Conservation (phyloP, 208 protist genomes). For the Vickermania spadyakhi region DNA sequence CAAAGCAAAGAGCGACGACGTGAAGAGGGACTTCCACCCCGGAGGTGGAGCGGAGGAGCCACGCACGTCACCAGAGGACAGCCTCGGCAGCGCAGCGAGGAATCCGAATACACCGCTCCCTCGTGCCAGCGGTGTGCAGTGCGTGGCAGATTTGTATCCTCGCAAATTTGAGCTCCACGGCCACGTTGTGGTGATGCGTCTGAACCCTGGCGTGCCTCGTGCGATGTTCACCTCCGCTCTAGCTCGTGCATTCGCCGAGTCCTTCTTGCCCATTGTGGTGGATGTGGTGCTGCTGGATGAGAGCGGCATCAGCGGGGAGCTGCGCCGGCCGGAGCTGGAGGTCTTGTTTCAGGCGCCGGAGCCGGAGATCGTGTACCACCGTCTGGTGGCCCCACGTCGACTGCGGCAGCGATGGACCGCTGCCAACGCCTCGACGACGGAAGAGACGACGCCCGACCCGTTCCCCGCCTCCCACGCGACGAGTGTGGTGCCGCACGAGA, state of each 20-base stretch:
- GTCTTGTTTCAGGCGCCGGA: slow-evolving; percentile 16
- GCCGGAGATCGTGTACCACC: background rate
- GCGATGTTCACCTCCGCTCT: slow-evolving; percentile 23
- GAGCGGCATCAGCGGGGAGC: slow-evolving; percentile 65
- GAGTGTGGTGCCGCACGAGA: background rate
- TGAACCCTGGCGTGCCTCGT: slow-evolving; percentile 35
- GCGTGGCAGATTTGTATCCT: slow-evolving; percentile 34
- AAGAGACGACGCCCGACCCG: background rate
- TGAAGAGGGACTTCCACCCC: background rate
- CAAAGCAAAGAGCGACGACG: background rate
- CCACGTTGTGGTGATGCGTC: slow-evolving; percentile 71
- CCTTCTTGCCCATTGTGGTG: slow-evolving; percentile 51
- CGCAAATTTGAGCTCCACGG: slow-evolving; percentile 72
- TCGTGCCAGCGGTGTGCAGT: slow-evolving; percentile 6
- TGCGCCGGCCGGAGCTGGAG: slow-evolving; percentile 48
- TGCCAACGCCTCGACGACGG: background rate
- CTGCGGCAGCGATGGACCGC: background rate
- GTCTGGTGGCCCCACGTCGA: slow-evolving; percentile 2
- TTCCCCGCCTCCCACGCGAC: slow-evolving; percentile 8
- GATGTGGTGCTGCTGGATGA: slow-evolving; percentile 65
- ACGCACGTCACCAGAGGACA: background rate
- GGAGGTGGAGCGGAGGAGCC: background rate
- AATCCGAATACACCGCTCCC: slow-evolving; percentile 10
- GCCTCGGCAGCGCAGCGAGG: background rate
- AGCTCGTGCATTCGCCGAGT: slow-evolving; percentile 40